These are phyloP conservation scores for Colletotrichum somersetense DNA, from an alignment of 2,329 filamentous ascomycete genomes.

Conservation along the genomic window DNA sequence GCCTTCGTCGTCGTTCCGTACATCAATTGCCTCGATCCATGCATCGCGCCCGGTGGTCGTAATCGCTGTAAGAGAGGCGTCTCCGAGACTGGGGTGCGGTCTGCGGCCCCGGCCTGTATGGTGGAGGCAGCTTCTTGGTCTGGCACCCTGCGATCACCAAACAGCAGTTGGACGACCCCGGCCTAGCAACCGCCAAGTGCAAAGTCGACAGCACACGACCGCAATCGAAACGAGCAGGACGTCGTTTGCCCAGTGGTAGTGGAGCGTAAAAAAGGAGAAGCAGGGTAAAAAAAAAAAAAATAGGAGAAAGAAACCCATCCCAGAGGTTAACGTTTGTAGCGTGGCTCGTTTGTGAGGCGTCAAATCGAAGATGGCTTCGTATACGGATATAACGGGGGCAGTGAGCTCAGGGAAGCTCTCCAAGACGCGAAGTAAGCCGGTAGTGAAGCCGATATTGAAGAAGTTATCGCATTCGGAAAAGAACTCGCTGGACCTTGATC, in stretches of 20 bases:
- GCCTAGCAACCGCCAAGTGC: conserved; percentile 13
- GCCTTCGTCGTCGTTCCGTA: conserved; percentile 19
- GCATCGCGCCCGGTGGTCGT: conserved; percentile 26
- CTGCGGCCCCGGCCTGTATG: conserved; percentile 37
- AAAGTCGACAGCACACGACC: not conserved
- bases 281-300: not conserved
- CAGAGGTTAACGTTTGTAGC: not conserved
- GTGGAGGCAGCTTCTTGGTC: conserved; percentile 34
- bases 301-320: not conserved
- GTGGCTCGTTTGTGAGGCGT: not conserved
- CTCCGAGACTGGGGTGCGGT: conserved; percentile 39
- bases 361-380: conserved; percentile 51
- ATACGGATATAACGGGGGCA: conserved; percentile 49
- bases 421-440: conserved; percentile 62
- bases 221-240: not conserved
- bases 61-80: conserved; percentile 37
- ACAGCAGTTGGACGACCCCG: conserved; percentile 22
- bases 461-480: conserved; percentile 70
- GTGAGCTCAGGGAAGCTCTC: conserved; percentile 53
- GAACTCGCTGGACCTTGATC: conserved; percentile 72
- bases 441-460: conserved; percentile 73
- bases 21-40: conserved; percentile 30
- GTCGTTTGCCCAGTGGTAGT: not conserved
- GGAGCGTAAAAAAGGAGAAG: not conserved
- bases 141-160: conserved; percentile 38